phyloP scores from a whole-genome alignment of 2,329 filamentous ascomycete species.

The Alternaria sp. region DNA sequence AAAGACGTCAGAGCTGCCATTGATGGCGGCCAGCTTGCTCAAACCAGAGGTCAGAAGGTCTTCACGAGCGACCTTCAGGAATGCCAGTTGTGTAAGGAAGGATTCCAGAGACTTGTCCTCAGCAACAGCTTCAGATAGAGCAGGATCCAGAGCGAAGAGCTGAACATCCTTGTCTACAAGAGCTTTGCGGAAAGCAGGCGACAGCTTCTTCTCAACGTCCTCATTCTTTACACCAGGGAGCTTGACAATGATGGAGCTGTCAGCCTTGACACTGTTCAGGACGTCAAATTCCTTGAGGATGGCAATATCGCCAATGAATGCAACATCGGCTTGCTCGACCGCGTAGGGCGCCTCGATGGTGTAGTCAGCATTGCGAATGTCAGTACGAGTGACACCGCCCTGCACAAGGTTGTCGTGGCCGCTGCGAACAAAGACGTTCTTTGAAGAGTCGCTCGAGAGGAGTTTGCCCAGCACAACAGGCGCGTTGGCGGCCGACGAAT shows the following conservation, averaged over 20 bases:
- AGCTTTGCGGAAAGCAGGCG: conserved; percentile 72
- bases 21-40: conserved; percentile 70
- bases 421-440: conserved; percentile 68
- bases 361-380: conserved; percentile 84
- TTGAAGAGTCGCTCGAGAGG: conserved; percentile 66
- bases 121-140: conserved; percentile 72
- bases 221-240: conserved; percentile 84
- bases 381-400: conserved; percentile 82
- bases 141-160: conserved; percentile 78
- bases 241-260: conserved; percentile 77
- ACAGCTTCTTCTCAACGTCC: conserved; percentile 86
- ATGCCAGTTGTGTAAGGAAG: conserved; percentile 79
- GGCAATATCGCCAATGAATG: conserved; percentile 79
- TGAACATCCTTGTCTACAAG: conserved; percentile 74
- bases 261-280: conserved; percentile 71
- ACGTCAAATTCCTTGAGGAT: conserved; percentile 81
- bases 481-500: conserved; percentile 71
- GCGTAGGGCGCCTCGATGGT: conserved; percentile 85
- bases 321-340: conserved; percentile 78
- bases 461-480: conserved; percentile 69
- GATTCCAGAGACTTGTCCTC: conserved; percentile 69
- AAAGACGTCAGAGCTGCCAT: conserved; percentile 67
- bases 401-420: conserved; percentile 70
- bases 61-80: conserved; percentile 78
- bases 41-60: conserved; percentile 69